Percentiles rank a stretch among this genome's conserved stretches.
Conservation (phyloP, 306 rosid species). For the Hippophae tibetana region DNA sequence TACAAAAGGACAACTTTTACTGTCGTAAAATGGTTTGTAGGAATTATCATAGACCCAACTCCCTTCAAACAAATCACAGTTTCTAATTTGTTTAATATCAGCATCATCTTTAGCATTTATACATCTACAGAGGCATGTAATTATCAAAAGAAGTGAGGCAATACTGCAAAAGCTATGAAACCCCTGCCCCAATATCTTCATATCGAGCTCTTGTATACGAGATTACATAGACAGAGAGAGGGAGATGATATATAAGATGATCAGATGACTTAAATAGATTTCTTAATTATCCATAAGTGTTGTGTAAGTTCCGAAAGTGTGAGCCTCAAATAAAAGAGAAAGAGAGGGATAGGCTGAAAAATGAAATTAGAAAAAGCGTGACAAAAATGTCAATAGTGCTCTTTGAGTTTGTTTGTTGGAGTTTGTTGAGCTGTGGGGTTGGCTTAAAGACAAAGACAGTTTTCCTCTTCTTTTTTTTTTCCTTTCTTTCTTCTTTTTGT, state of each 20-base stretch:
- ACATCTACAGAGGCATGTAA: background rate
- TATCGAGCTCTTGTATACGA: too few species aligned
- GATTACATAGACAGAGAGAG: background rate
- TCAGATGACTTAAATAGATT: background rate
- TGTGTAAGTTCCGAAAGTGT: background rate
- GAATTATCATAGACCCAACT: conserved; percentile 31
- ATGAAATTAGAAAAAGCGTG: background rate
- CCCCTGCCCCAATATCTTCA: background rate
- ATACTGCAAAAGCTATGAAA: background rate
- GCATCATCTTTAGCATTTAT: conserved; percentile 1
- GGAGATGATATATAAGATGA: background rate
- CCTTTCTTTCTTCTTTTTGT: too few species aligned
- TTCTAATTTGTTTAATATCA: background rate
- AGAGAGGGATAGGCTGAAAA: background rate
- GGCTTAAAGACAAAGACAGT: conserved; percentile 12
- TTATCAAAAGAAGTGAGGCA: background rate
- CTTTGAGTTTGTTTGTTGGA: background rate
- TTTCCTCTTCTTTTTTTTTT: background rate
- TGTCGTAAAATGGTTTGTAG: conserved; percentile 19
- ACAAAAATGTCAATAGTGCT: too few species aligned
- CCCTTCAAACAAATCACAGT: conserved; percentile 25
- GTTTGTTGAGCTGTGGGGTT: conserved; percentile 1
- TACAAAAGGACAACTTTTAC: conserved; percentile 21
- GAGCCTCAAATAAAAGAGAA: background rate
- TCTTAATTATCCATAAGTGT: background rate